phyloP scores from a whole-genome alignment of 2,329 filamentous ascomycete species.

The Fusarium burgessii region DNA sequence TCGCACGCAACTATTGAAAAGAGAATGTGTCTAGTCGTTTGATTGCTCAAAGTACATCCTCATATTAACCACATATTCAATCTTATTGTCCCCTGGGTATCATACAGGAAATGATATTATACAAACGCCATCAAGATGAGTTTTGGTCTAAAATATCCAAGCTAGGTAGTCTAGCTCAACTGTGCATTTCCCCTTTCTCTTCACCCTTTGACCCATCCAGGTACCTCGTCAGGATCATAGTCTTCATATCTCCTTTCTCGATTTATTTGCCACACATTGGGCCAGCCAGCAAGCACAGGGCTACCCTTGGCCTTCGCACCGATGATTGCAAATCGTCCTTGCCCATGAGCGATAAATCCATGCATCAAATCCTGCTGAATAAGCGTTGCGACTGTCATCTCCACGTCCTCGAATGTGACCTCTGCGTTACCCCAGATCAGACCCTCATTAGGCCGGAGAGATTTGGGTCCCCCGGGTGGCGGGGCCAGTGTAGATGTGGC shows the following conservation, averaged over 20 bases:
- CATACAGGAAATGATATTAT: slow-evolving; percentile 28
- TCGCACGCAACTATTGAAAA: slow-evolving; percentile 25
- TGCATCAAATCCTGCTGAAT: slow-evolving; percentile 84
- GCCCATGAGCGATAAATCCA: slow-evolving; percentile 84
- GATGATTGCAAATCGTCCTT: slow-evolving; percentile 82
- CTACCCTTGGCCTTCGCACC: slow-evolving; percentile 77
- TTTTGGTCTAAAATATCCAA: slow-evolving; percentile 6
- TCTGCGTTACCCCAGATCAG: slow-evolving; percentile 72
- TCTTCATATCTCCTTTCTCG: slow-evolving; percentile 68
- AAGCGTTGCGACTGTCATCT: slow-evolving; percentile 80
- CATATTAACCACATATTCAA: slow-evolving; percentile 1
- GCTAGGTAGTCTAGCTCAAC: slow-evolving; percentile 5
- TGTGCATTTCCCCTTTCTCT: background rate
- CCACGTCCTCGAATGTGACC: slow-evolving; percentile 74
- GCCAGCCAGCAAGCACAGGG: slow-evolving; percentile 79
- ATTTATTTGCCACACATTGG: slow-evolving; percentile 77
- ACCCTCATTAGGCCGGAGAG: slow-evolving; percentile 68
- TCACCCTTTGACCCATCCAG: slow-evolving; percentile 76
- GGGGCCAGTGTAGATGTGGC: slow-evolving; percentile 58
- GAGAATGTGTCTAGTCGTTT: slow-evolving; percentile 37
- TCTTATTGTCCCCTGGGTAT: slow-evolving; percentile 35
- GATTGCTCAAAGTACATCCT: slow-evolving; percentile 1
- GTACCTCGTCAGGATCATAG: slow-evolving; percentile 73
- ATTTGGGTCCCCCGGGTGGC: slow-evolving; percentile 60
- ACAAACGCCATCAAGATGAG: slow-evolving; percentile 24